Conservation (phyloP, 768 basidiomycete species). For the Hericium alpestre region DNA sequence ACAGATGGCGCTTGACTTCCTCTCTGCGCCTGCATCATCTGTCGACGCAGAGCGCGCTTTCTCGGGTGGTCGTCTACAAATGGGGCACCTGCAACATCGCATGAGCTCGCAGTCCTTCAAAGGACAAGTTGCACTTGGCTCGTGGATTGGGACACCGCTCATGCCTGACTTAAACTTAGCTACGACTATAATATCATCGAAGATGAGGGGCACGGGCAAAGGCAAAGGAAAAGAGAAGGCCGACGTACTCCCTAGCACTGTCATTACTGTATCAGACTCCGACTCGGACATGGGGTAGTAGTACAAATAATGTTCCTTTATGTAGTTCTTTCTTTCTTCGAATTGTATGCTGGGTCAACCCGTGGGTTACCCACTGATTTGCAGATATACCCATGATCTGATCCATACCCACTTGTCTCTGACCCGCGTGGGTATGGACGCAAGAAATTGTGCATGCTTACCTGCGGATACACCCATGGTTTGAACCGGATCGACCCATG, state of each 20-base stretch:
- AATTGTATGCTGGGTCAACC: not conserved
- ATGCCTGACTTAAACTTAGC: slow-evolving; percentile 7
- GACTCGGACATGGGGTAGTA: not conserved
- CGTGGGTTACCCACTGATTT: not conserved
- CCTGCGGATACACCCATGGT: not conserved
- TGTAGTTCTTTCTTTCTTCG: not conserved
- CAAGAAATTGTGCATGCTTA: not conserved
- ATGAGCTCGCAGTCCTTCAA: slow-evolving; percentile 26
- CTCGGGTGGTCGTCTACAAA: slow-evolving; percentile 21
- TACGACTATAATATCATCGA: not conserved
- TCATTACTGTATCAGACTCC: not conserved
- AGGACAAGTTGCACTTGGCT: slow-evolving; percentile 17
- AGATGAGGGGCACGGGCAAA: not conserved
- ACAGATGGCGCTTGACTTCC: not conserved
- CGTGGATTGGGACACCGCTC: slow-evolving; percentile 18
- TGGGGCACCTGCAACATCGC: slow-evolving; percentile 24
- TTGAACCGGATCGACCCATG: not conserved
- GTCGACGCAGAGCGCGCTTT: slow-evolving; percentile 29
- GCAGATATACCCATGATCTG: not conserved
- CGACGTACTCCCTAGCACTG: not conserved
- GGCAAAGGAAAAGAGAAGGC: not conserved
- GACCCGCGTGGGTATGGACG: not conserved
- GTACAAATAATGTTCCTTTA: not conserved
- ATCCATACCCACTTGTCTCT: not conserved
- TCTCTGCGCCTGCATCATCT: slow-evolving; percentile 14